Evolutionary conservation across 2,329 filamentous ascomycete genomes (phyloP).

Genomic region (Helminthosporium solani): DNA sequence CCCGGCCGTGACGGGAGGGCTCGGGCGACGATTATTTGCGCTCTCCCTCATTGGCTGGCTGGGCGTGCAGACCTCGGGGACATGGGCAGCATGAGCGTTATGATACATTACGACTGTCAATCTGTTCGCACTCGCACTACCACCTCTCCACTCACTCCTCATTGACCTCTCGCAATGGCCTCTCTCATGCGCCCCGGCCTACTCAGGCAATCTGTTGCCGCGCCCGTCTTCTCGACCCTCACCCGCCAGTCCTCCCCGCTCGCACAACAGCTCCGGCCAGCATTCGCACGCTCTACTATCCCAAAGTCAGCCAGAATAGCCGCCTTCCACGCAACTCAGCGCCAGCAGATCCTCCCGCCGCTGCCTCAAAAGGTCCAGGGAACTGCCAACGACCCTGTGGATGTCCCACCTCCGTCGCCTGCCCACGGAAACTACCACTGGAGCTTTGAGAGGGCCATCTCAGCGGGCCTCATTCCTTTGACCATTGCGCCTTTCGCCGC

Average conservation of each 20-base stretch:
- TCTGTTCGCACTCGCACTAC: slow-evolving; percentile 8
- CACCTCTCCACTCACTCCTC: slow-evolving; percentile 10
- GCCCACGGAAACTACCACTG: slow-evolving; percentile 97
- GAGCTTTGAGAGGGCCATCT: slow-evolving; percentile 87
- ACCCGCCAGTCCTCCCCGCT: slow-evolving; percentile 33
- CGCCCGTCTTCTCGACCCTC: slow-evolving; percentile 46
- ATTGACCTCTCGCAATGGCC: slow-evolving; percentile 47
- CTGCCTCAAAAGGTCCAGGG: slow-evolving; percentile 83
- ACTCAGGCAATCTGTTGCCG: slow-evolving; percentile 49
- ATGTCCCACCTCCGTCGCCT: slow-evolving; percentile 69
- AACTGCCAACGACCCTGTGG: slow-evolving; percentile 81
- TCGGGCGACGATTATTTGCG: background rate
- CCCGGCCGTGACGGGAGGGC: background rate
- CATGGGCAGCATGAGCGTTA: no score
- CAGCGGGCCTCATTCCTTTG: slow-evolving; percentile 79
- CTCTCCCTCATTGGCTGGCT: background rate
- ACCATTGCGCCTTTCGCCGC: slow-evolving; percentile 89
- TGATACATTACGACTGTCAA: slow-evolving; percentile 1
- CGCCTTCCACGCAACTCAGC: slow-evolving; percentile 82
- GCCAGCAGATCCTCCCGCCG: slow-evolving; percentile 75
- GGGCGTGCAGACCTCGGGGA: no score
- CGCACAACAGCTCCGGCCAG: slow-evolving; percentile 39
- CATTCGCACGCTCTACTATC: slow-evolving; percentile 45
- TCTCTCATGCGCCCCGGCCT: slow-evolving; percentile 53
- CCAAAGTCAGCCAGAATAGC: slow-evolving; percentile 58